phyloP scores from a whole-genome alignment of 768 basidiomycete genomes.

The Boletales sp. region DNA sequence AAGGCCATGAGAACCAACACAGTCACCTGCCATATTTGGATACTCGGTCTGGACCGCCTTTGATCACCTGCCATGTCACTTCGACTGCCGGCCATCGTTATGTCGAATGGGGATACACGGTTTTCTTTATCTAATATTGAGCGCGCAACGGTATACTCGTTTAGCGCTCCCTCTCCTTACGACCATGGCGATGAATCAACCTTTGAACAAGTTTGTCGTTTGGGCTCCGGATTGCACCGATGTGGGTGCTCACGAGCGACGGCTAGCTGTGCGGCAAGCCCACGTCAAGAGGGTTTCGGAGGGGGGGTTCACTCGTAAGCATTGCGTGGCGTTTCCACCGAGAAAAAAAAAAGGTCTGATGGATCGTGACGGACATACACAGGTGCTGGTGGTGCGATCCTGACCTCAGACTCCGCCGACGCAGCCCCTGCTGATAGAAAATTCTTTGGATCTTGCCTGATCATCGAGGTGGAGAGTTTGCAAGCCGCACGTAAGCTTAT shows the following conservation, averaged over 20 bases:
- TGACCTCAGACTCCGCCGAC: conserved; percentile 52
- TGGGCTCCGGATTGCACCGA: conserved; percentile 36
- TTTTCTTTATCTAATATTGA: too few species aligned
- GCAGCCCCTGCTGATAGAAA: conserved; percentile 48
- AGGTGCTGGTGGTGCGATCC: conserved; percentile 57
- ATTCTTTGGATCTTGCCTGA: conserved; percentile 55
- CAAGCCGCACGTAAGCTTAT: conserved; percentile 36
- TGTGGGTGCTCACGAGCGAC: conserved; percentile 47
- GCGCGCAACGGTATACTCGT: too few species aligned
- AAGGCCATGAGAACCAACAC: conserved; percentile 9
- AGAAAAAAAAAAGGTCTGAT: conserved; percentile 8
- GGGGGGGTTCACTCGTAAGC: conserved; percentile 55
- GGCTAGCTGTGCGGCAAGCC: conserved; percentile 47
- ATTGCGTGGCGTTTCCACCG: background rate
- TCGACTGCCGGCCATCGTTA: too few species aligned
- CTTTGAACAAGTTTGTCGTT: conserved; percentile 42
- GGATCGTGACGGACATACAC: background rate
- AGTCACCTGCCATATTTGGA: conserved; percentile 9
- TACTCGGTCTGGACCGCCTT: background rate
- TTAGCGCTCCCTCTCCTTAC: too few species aligned
- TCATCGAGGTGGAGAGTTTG: conserved; percentile 51
- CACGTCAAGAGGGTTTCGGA: conserved; percentile 45
- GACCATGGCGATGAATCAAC: conserved; percentile 18
- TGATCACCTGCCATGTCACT: background rate
- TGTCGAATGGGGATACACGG: too few species aligned